These are phyloP conservation scores for Tolypocladium pustulatum DNA, from an alignment of 2,329 filamentous ascomycete species.

Conservation along the genomic window DNA sequence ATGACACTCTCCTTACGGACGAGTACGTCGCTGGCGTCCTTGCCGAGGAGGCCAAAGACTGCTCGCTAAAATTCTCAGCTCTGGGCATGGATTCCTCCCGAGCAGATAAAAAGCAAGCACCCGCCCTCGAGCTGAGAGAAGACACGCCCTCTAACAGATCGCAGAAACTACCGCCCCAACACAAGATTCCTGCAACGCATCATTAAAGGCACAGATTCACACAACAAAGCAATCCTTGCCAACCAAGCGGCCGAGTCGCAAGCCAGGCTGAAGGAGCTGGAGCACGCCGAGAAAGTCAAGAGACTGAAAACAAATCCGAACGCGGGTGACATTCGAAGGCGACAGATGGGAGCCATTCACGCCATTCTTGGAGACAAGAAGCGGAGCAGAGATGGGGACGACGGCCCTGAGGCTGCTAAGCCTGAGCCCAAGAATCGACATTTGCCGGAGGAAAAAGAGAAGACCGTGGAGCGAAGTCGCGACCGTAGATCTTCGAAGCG, in stretches of 20 bases:
- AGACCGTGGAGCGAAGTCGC: background rate
- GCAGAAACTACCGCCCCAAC: conserved; percentile 58
- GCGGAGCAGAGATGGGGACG: conserved; percentile 14
- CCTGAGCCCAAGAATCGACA: background rate
- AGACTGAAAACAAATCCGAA: conserved; percentile 33
- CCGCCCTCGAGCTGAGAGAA: background rate
- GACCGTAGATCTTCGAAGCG: conserved; percentile 4
- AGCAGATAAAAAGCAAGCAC: conserved; percentile 34
- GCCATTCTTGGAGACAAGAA: conserved; percentile 42
- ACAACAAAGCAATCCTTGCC: conserved; percentile 78
- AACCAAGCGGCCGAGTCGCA: conserved; percentile 74
- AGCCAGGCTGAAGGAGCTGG: conserved; percentile 55
- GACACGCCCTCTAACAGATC: background rate
- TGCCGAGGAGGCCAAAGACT: conserved; percentile 66
- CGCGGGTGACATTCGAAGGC: conserved; percentile 39
- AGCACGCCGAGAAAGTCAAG: conserved; percentile 34
- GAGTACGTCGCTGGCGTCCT: conserved; percentile 75
- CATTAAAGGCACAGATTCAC: conserved; percentile 75
- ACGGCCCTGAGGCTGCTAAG: conserved; percentile 6
- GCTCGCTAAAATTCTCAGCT: conserved; percentile 62
- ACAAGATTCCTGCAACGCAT: conserved; percentile 82
- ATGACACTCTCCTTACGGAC: conserved; percentile 52
- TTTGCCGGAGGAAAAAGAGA: conserved; percentile 1
- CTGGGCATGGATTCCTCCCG: conserved; percentile 55
- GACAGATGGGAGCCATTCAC: conserved; percentile 51